Evolutionary conservation across 1,284 basidiomycete genomes (phyloP).

Genomic region (Ustilago loliicola): DNA sequence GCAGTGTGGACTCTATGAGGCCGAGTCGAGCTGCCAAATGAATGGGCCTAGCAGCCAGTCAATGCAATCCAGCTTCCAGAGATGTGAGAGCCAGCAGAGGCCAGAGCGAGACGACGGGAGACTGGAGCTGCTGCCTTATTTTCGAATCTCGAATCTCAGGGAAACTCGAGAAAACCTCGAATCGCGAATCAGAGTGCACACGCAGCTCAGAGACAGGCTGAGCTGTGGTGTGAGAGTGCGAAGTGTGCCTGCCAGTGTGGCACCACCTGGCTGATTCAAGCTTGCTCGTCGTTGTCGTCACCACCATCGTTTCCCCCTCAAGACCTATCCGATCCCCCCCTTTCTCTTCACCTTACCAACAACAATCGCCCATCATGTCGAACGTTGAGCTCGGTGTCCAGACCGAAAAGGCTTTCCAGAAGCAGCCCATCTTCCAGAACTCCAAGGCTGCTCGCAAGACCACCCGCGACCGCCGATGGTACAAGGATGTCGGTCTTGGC

Average conservation of each 20-base stretch:
- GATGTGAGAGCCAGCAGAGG: not conserved
- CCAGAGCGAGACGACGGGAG: not conserved
- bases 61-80: not conserved
- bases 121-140: conserved; percentile 6
- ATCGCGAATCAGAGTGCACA: not conserved
- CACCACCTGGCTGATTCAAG: conserved; percentile 15
- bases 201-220: not conserved
- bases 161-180: conserved; percentile 10
- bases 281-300: conserved; percentile 40
- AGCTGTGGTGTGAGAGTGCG: conserved; percentile 6
- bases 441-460: conserved; percentile 91
- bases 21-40: no score
- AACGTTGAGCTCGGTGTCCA: conserved; percentile 69
- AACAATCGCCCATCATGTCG: conserved; percentile 62
- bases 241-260: not conserved
- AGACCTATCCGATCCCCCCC: conserved; percentile 26
- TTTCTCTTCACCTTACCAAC: conserved; percentile 40
- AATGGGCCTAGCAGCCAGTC: not conserved
- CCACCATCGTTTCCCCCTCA: conserved; percentile 37
- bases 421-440: conserved; percentile 98
- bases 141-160: conserved; percentile 14
- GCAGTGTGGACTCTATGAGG: not conserved
- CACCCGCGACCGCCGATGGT: conserved; percentile 97
- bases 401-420: conserved; percentile 77
- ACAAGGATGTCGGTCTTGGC: conserved; percentile 77